Evolutionary conservation across 2,329 filamentous ascomycete species (phyloP), one percentile per base, ranked within the genome.

Genomic region (Teratosphaeria viscida): DNA sequence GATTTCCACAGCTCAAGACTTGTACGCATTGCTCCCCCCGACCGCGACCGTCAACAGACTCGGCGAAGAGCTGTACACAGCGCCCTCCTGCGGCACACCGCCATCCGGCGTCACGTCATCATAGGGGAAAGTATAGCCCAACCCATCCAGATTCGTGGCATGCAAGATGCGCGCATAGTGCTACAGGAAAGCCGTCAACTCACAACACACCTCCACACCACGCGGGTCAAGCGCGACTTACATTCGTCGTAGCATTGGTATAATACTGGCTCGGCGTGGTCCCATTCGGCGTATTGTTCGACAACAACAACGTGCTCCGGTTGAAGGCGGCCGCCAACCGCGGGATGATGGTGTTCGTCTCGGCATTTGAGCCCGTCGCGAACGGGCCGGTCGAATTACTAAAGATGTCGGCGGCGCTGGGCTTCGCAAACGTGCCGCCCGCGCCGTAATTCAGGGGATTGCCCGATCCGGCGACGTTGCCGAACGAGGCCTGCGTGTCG

Each of bases 311-410:
- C 11, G 87, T 92, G 37, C 82, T 85, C 26, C 89, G 81, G 73
- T 92, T 90, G 67, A 92, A 83, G 0, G 86, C 88, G 1, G 89
- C 89, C 0, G 86, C 82, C 14, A 94, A 75, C n/a, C 89, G 80
- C 0, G 90, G 87, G 8, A 85, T 85, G 59, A 92, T 81, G 49
- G 85, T 85, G 61, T 78, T 78, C 19, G 76, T 74, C 59, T 74
- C 72, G 4, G 67, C 67, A 55, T 76, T 76, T 3, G 68, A 66
- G 61, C 80, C 67, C 54, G 76, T 67, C 64, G 77, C 75, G 64
- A 87, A 87, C 0, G 84, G 83, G 0, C 85, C 85, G 1, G 80
- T 83, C 64, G 81, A 85, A 73, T 85, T 88, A 39, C 80, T 81
- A 68, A 89, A 83, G 62, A 90, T 86, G 70, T 89, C 86, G 12